Base-by-base conservation (phyloP, 2,329 filamentous ascomycete species). In the Pseudogymnoascus sp. region DNA sequence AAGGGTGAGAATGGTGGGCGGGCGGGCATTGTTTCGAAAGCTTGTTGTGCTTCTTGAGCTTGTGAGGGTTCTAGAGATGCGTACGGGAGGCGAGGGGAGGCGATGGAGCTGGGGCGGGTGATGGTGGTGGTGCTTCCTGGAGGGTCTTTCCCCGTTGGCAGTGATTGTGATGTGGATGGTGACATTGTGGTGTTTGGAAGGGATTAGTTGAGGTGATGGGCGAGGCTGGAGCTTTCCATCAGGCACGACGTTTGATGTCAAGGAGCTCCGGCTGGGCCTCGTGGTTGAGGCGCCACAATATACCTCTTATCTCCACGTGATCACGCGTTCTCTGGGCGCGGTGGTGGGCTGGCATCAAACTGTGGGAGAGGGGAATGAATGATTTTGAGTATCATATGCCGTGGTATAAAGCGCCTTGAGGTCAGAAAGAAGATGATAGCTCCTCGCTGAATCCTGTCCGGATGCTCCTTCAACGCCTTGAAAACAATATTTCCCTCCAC, bases 1-100 rank as follows among this genome's bases (percentile, higher is more conserved):
- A 96, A 88, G 2, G 91, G 90, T 50, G 86, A 82, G 75, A 96
- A 93, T 2, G 78, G 74, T 3, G 78, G 78, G 1, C 59, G 59
- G 11, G 33, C 10, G 26, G 26, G 26, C 59, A 61, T 60, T 4
- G n/a, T 26, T 26, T 33, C 33, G n/a, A n/a, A n/a, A n/a, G n/a
- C n/a, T n/a, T n/a, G n/a, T 17, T 38, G 26, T 57, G 28, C 7
- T 1, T 57, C 50, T 21, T 33, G 50, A 13, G 28, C n/a, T 13
- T 19, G 26, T 19, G 50, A 57, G 2, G 50, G 50, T 19, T 57
- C 28, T 0, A 57, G n/a, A 33, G 17, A 3, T 17, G 50, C 50
- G 10, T 33, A 19, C 17, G 50, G 50, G 28, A 57, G 50, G 4
- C 50, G 50, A 19, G 50, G 50, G 9, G 50, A 57, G 50, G n/a